Evolutionary conservation across 225 moss, liverwort and hornwort genomes (phyloP), one percentile per base, ranked within the genome.

Genomic region (Pseudoscleropodium purum): DNA sequence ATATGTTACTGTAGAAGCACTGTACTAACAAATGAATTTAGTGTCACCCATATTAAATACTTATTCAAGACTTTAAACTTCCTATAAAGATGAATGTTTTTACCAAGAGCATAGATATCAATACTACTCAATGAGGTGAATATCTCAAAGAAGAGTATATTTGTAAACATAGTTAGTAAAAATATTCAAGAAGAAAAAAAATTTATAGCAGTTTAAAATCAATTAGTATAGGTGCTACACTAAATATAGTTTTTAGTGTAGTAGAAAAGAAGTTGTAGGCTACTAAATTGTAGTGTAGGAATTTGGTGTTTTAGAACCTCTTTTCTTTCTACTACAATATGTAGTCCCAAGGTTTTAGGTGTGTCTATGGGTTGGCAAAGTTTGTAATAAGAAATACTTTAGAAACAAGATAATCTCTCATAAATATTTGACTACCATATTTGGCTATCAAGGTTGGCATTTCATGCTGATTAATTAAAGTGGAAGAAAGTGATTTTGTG

Each of bases 401-500:
- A 18, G 27, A 29, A 45, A 45, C 2, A 29, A 45, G 10, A 45
- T 45, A 45, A 17, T 30, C 10, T 13, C 6, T 23, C 0, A 74
- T 56, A 45, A 17, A 74, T 10, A 74, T 18, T 29, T 30, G 74
- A 45, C 10, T 29, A 41, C 5, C 0, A 25, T 41, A 41, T 0
- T 0, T 5, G 0, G 15, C 25, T 39, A 39, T 39, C 2, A 7
- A 1, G 39, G 14, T 14, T 25, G 24, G 13, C 8, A 41, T 72
- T 41, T 72, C 25, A 26, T 27, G 1, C 0, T 2, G 0, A 72
- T 41, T 70, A 26, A 41, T 41, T 26, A 3, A 41, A 72, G 26
- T 15, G 26, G 15, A 3, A 0, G 1, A 27, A 43, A 43, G 5
- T 9, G 5, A 2, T 72, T 27, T 5, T 10, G 1, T 15, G 2